phyloP scores from a whole-genome alignment of 345 rosid species.

The Cardamine occulta region DNA sequence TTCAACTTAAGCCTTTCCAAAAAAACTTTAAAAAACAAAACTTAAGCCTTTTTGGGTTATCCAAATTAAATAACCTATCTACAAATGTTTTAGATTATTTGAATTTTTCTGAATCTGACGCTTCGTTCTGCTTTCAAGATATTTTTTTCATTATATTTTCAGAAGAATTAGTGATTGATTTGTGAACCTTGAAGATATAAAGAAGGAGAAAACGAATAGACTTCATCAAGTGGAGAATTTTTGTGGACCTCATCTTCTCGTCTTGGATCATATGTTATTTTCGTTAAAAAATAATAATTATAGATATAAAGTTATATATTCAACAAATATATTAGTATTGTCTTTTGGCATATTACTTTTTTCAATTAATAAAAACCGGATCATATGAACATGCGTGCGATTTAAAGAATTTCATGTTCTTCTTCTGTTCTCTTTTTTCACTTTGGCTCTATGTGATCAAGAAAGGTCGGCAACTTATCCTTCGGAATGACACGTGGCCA shows the following conservation, averaged over 20 bases:
- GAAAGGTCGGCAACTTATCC: conserved; percentile 43
- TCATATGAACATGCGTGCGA: conserved; percentile 40
- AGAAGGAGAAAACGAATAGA: conserved; percentile 35
- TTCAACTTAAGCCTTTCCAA: neutral
- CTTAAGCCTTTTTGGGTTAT: neutral
- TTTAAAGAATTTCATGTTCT: conserved; percentile 30
- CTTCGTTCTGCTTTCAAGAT: neutral
- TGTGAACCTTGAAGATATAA: conserved; percentile 28
- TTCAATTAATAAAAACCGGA: neutral
- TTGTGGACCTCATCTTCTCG: conserved; percentile 40
- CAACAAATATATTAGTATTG: conserved; percentile 19
- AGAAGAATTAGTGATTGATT: neutral
- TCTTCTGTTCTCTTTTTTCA: conserved; percentile 31
- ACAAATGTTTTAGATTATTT: neutral
- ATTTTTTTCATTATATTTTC: conserved; percentile 1
- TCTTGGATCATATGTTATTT: conserved; percentile 33
- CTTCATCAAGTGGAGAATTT: conserved; percentile 35
- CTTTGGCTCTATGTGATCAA: conserved; percentile 41
- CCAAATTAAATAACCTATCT: neutral
- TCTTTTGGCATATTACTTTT: conserved; percentile 21
- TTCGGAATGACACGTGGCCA: conserved; percentile 40
- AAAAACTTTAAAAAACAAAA: too few relatives aligned
- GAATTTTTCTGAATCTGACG: neutral
- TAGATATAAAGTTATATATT: conserved; percentile 27
- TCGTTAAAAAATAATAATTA: neutral